Percentiles rank a stretch among this genome's conserved stretches.
These are phyloP conservation scores for Trichoderma erinaceum DNA, from an alignment of 495 filamentous ascomycete species.

Conservation along the genomic window DNA sequence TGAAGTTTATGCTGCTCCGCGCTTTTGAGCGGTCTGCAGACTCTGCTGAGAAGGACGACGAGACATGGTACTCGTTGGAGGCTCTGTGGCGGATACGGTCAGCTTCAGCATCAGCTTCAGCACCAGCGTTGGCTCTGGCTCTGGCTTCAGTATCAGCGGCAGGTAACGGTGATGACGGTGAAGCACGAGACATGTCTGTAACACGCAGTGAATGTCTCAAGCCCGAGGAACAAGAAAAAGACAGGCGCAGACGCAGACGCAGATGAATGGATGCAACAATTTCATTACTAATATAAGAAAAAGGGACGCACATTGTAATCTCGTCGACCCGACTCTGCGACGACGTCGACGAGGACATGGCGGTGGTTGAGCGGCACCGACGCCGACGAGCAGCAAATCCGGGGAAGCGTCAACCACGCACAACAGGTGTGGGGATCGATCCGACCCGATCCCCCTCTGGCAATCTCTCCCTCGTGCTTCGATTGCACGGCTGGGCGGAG, in stretches of 20 bases:
- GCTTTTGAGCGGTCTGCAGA: slow-evolving; percentile 5
- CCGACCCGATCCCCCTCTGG: not conserved
- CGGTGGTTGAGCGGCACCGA: not conserved
- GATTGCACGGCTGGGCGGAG: slow-evolving; percentile 7
- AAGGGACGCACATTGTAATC: not conserved
- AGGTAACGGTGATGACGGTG: not conserved
- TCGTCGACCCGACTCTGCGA: slow-evolving; percentile 8
- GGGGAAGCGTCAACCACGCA: slow-evolving; percentile 11
- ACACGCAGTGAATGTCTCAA: not conserved
- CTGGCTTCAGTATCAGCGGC: too few species aligned
- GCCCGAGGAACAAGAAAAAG: not conserved
- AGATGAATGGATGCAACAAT: too few species aligned
- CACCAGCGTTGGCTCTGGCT: not conserved
- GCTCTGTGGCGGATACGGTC: slow-evolving; percentile 3
- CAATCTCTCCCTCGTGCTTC: slow-evolving; percentile 9
- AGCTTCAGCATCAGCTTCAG: slow-evolving; percentile 9
- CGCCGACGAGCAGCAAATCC: not conserved
- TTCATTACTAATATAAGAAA: not conserved
- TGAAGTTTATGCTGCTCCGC: slow-evolving; percentile 32
- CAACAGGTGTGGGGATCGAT: slow-evolving; percentile 6
- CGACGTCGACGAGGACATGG: slow-evolving; percentile 6
- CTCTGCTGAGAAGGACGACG: slow-evolving; percentile 11
- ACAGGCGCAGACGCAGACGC: not conserved
- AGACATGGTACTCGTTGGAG: slow-evolving; percentile 12
- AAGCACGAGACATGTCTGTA: not conserved